Percentiles rank a stretch among this genome's conserved stretches.
phyloP scores from a whole-genome alignment of 2,329 filamentous ascomycete species.

The Xylogone sp. region DNA sequence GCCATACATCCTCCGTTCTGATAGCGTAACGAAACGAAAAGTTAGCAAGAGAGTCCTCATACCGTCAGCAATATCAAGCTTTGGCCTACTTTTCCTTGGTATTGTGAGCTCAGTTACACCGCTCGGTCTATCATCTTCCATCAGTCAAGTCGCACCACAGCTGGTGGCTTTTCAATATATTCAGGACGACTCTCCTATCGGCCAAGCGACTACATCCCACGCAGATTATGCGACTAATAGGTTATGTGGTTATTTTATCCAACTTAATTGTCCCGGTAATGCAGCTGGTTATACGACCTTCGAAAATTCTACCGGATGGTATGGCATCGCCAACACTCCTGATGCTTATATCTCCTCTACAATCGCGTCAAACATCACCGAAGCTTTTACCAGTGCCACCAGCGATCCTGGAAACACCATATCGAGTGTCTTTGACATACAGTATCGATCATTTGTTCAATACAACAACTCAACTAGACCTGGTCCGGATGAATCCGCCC shows the following conservation, averaged over 20 bases:
- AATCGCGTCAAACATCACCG: constrained; percentile 29
- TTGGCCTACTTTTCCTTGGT: constrained; percentile 30
- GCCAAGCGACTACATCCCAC: constrained; percentile 27
- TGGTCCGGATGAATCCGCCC: constrained; percentile 26
- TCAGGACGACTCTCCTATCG: constrained; percentile 33
- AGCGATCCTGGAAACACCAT: constrained; percentile 24
- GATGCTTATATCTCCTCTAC: constrained; percentile 16
- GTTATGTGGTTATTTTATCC: no score
- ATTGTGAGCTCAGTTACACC: constrained; percentile 42
- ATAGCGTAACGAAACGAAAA: constrained; percentile 28
- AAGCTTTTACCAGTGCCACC: constrained; percentile 35
- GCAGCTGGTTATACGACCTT: background rate
- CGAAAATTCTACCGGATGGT: constrained; percentile 15
- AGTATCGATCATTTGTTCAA: constrained; percentile 22
- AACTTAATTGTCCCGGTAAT: constrained; percentile 19
- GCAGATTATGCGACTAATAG: constrained; percentile 5
- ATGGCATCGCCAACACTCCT: constrained; percentile 1
- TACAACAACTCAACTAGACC: constrained; percentile 22
- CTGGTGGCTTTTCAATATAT: constrained; percentile 32
- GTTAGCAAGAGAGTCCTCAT: constrained; percentile 26
- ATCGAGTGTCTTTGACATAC: constrained; percentile 41
- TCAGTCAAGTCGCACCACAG: constrained; percentile 20
- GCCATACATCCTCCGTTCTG: constrained; percentile 36
- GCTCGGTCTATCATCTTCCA: constrained; percentile 38
- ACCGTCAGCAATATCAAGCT: constrained; percentile 21